Conservation (phyloP, 352 stramenopile genomes). For the Phytophthora melonis region DNA sequence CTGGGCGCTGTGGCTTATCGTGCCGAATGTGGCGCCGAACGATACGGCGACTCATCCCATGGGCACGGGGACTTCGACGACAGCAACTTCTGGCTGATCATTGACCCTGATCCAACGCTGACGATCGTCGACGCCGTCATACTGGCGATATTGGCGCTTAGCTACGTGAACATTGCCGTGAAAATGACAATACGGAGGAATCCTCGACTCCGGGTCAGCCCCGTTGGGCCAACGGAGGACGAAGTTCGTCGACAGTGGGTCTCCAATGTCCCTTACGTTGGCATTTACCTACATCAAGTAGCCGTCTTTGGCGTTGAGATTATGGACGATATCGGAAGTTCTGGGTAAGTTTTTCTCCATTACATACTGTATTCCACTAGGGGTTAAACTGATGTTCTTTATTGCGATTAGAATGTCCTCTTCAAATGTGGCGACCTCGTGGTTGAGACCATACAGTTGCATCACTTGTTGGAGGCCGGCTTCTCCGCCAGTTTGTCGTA, state of each 20-base stretch:
- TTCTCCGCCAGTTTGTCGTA: constrained; percentile 17
- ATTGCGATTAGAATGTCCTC: constrained; percentile 25
- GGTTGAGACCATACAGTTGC: constrained; percentile 21
- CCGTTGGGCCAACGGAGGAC: not conserved
- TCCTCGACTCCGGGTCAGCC: not conserved
- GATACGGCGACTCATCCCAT: constrained; percentile 55
- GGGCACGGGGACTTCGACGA: constrained; percentile 56
- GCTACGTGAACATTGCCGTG: constrained; percentile 35
- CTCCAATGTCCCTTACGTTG: not conserved
- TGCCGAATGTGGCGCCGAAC: constrained; percentile 46
- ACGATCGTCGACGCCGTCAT: constrained; percentile 18
- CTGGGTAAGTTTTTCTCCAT: constrained; percentile 2
- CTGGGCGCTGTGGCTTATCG: constrained; percentile 48
- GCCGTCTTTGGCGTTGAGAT: constrained; percentile 7
- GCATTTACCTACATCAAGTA: constrained; percentile 19
- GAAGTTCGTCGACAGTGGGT: not conserved
- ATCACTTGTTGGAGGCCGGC: constrained; percentile 25
- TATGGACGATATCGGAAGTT: constrained; percentile 20
- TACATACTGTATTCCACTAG: too few species aligned
- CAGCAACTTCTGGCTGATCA: constrained; percentile 58
- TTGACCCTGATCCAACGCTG: constrained; percentile 16
- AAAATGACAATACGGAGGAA: constrained; percentile 35
- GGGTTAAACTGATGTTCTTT: too few species aligned
- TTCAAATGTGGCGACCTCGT: constrained; percentile 22
- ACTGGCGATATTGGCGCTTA: constrained; percentile 21